Conservation (phyloP, 140 eudicot species). For the Stevia rebaudiana region DNA sequence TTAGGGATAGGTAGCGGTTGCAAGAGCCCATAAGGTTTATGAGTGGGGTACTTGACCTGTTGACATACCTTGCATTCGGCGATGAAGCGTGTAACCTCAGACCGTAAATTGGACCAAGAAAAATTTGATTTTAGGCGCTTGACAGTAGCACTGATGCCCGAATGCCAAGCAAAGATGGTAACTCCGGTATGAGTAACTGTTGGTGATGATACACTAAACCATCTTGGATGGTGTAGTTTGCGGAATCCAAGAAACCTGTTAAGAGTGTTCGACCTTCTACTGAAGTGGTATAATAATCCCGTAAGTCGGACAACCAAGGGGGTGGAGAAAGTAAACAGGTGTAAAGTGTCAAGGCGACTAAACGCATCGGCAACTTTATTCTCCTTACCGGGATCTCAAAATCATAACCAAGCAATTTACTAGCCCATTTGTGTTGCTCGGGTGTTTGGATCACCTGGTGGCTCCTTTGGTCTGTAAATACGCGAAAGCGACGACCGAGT, state of each 20-base stretch:
- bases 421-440: constrained; percentile 1
- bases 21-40: not conserved
- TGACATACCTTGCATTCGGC: not conserved
- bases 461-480: not conserved
- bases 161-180: not conserved
- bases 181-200: not conserved
- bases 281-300: not conserved
- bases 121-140: not conserved
- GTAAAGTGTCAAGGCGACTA: not conserved
- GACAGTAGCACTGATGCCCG: not conserved
- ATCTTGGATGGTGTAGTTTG: not conserved
- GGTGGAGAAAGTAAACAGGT: not conserved
- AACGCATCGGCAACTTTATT: constrained; percentile 2
- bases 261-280: not conserved
- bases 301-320: not conserved
- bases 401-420: not conserved
- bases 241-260: not conserved
- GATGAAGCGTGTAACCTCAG: not conserved
- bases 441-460: not conserved
- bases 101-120: not conserved
- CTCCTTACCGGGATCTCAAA: not conserved
- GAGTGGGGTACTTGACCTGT: not conserved
- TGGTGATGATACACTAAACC: not conserved
- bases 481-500: not conserved
- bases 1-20: not conserved